Evolutionary conservation across 139 green algal species (phyloP).

Genomic region (Edaphochlamys debaryana): DNA sequence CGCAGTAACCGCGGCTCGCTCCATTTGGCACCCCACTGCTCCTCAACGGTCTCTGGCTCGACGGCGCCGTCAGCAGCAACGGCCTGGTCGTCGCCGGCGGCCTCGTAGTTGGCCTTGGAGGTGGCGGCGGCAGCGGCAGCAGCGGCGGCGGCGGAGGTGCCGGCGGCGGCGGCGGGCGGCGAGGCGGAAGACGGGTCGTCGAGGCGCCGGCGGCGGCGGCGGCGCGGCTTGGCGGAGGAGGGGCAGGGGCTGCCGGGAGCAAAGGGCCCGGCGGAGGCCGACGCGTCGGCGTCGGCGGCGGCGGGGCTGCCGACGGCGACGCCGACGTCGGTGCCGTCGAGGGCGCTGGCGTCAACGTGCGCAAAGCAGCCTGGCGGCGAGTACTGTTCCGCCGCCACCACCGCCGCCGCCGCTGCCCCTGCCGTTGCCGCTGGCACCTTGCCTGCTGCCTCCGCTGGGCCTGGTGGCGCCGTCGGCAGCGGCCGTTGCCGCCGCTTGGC

Average conservation of each 20-base stretch:
- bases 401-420: no score
- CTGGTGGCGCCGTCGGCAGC: no score
- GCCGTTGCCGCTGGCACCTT: background rate
- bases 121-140: no score
- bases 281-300: no score
- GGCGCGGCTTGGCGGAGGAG: no score
- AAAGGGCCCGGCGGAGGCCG: no score
- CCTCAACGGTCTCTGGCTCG: background rate
- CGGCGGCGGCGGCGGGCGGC: background rate
- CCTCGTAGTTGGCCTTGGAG: background rate
- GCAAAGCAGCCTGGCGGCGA: background rate
- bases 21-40: conserved; percentile 4
- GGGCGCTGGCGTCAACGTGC: background rate
- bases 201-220: no score
- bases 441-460: no score
- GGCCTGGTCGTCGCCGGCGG: conserved; percentile 16
- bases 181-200: no score
- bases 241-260: no score
- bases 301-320: background rate
- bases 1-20: conserved; percentile 22
- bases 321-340: background rate
- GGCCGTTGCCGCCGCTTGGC: no score
- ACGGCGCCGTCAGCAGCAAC: background rate
- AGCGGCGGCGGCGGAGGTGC: no score
- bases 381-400: background rate